A percentile compares a stretch with the other conserved stretches of the same genome.
phyloP scores from a whole-genome alignment of 2,329 filamentous ascomycete genomes.

The Fusarium virguliforme region DNA sequence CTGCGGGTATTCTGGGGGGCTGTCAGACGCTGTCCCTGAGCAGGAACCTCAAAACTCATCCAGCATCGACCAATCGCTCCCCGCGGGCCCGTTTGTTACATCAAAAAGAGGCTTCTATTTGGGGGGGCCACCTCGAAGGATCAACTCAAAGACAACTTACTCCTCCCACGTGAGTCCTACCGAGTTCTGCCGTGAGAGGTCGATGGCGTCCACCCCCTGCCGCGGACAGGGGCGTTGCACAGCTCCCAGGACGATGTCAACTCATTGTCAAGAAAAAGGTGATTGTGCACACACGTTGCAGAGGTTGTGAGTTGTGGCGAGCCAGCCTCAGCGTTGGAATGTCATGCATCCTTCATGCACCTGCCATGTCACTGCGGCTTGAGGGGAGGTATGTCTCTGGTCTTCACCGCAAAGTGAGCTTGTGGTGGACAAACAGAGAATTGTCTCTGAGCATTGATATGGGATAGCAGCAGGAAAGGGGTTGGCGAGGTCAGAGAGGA shows the following conservation, averaged over 20 bases:
- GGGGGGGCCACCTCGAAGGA: constrained; percentile 25
- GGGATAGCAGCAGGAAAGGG: constrained; percentile 13
- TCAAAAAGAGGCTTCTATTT: constrained; percentile 40
- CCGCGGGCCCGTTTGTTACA: constrained; percentile 8
- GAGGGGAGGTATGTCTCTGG: constrained; percentile 32
- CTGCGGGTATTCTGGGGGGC: constrained; percentile 16
- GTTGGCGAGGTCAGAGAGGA: constrained; percentile 13
- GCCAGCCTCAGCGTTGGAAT: constrained; percentile 30
- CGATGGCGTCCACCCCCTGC: constrained; percentile 46
- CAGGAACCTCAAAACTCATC: constrained; percentile 5
- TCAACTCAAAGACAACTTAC: constrained; percentile 16
- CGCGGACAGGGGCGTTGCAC: constrained; percentile 37
- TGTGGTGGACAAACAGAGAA: constrained; percentile 17
- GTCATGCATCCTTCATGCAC: constrained; percentile 24
- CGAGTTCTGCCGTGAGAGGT: constrained; percentile 42
- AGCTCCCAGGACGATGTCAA: constrained; percentile 21
- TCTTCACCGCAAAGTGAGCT: constrained; percentile 42
- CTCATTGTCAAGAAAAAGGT: constrained; percentile 15
- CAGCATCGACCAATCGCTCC: constrained; percentile 33
- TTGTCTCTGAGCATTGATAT: constrained; percentile 36
- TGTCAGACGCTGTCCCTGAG: constrained; percentile 18
- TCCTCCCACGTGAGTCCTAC: constrained; percentile 44
- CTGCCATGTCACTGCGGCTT: constrained; percentile 14
- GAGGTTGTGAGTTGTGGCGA: constrained; percentile 25
- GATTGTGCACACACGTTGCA: constrained; percentile 19